Evolutionary conservation across 106 monocot genomes (phyloP).

Genomic region (Dendrobium huoshanense): DNA sequence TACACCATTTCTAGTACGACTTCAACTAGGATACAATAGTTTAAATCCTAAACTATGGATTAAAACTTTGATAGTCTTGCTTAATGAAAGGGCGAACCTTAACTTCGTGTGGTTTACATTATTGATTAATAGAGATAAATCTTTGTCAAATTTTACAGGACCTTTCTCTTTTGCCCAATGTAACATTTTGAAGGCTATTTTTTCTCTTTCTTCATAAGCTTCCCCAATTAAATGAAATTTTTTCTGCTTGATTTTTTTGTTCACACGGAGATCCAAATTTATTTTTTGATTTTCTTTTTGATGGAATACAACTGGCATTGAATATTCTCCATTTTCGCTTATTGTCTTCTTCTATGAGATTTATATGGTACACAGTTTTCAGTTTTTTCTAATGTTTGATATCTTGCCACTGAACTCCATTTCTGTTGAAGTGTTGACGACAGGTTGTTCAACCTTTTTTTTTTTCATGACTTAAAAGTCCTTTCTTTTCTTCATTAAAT

Average conservation of each 20-base stretch:
- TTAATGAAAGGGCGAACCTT: no score
- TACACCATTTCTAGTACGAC: no score
- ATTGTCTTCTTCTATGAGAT: not conserved
- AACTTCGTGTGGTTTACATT: no score
- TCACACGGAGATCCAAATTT: not conserved
- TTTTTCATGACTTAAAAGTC: not conserved
- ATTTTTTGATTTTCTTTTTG: not conserved
- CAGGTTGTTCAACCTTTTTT: not conserved
- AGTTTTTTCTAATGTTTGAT: not conserved
- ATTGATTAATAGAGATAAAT: no score
- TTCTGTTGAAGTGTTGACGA: not conserved
- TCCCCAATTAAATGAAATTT: not conserved
- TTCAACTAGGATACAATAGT: no score
- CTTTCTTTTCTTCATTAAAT: not conserved
- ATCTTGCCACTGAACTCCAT: not conserved
- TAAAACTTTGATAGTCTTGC: no score
- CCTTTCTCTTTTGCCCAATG: not conserved
- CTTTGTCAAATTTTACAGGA: no score
- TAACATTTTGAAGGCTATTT: not conserved
- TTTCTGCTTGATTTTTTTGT: not conserved
- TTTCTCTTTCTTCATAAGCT: not conserved
- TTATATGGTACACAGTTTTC: not conserved
- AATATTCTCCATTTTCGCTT: not conserved
- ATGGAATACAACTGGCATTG: not conserved
- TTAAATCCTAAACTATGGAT: no score